Evolutionary conservation across 257 asterid genomes (phyloP).

Genomic region (Jacaranda copaia): DNA sequence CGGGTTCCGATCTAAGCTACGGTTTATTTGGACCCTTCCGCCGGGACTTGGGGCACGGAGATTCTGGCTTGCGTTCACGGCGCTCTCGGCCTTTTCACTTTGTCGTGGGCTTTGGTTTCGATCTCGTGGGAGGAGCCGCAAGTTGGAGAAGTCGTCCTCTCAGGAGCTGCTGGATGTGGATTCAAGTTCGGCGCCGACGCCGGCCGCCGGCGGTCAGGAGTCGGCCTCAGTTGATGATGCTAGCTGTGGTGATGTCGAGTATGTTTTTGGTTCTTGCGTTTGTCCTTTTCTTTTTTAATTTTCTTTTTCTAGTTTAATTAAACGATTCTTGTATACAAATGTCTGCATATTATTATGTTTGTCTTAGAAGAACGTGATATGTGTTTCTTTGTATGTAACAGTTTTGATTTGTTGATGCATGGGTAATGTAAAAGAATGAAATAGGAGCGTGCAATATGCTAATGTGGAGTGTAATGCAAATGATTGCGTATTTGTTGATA

Average conservation of each 20-base stretch:
- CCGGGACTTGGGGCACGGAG: slow-evolving; percentile 97
- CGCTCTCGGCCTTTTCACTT: slow-evolving; percentile 87
- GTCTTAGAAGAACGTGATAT: slow-evolving; percentile 4
- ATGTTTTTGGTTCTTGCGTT: slow-evolving; percentile 6
- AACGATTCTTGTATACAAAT: neutral
- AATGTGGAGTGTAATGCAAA: neutral
- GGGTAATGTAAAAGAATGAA: neutral
- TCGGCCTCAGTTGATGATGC: slow-evolving; percentile 42
- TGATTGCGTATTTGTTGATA: slow-evolving; percentile 17
- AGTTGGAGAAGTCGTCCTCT: slow-evolving; percentile 44
- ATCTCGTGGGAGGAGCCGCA: slow-evolving; percentile 56
- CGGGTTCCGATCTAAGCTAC: slow-evolving; percentile 84
- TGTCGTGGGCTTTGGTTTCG: slow-evolving; percentile 78
- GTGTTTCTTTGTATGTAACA: neutral
- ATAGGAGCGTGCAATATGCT: neutral
- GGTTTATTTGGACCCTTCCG: slow-evolving; percentile 81
- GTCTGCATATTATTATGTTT: slow-evolving; percentile 10
- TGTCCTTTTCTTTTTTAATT: neutral
- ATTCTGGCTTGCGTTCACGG: slow-evolving; percentile 91
- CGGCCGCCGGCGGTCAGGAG: slow-evolving; percentile 25
- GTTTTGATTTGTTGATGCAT: slow-evolving; percentile 4
- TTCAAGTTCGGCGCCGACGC: slow-evolving; percentile 33
- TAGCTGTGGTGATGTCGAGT: slow-evolving; percentile 54
- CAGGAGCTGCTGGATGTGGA: slow-evolving; percentile 38
- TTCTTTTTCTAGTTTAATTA: neutral